Percentiles rank a stretch among this genome's conserved stretches.
These are phyloP conservation scores for Monilinia polystroma DNA, from an alignment of 2,329 filamentous ascomycete genomes.

Conservation along the genomic window DNA sequence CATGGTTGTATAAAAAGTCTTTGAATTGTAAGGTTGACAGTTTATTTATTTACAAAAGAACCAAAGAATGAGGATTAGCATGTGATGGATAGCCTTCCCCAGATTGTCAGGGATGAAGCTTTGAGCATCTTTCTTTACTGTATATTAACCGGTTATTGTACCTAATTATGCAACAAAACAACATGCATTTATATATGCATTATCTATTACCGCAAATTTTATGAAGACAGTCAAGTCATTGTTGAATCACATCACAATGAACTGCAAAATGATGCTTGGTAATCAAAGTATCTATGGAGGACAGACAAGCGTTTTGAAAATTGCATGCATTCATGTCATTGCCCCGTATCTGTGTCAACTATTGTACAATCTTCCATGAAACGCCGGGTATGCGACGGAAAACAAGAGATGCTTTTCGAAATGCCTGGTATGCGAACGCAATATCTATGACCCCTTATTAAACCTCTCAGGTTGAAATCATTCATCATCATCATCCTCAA, in stretches of 20 bases:
- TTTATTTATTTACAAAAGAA: neutral
- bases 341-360: neutral
- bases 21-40: neutral
- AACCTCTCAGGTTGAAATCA: slow-evolving; percentile 18
- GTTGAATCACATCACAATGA: neutral
- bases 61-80: slow-evolving; percentile 19
- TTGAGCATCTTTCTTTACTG: neutral
- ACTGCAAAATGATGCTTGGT: neutral
- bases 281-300: neutral
- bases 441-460: slow-evolving; percentile 4
- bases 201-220: neutral
- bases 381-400: slow-evolving; percentile 15
- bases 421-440: neutral
- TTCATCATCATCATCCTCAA: slow-evolving; percentile 58
- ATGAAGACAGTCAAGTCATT: neutral
- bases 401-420: slow-evolving; percentile 13
- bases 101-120: slow-evolving; percentile 22
- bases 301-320: neutral
- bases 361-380: slow-evolving; percentile 16
- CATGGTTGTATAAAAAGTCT: neutral
- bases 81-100: slow-evolving; percentile 21
- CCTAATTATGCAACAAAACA: neutral
- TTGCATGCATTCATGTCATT: neutral
- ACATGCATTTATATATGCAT: neutral
- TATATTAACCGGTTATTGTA: neutral